Evolutionary conservation across 2,329 filamentous ascomycete species (phyloP).

Genomic region (Paecilomyces formosus): DNA sequence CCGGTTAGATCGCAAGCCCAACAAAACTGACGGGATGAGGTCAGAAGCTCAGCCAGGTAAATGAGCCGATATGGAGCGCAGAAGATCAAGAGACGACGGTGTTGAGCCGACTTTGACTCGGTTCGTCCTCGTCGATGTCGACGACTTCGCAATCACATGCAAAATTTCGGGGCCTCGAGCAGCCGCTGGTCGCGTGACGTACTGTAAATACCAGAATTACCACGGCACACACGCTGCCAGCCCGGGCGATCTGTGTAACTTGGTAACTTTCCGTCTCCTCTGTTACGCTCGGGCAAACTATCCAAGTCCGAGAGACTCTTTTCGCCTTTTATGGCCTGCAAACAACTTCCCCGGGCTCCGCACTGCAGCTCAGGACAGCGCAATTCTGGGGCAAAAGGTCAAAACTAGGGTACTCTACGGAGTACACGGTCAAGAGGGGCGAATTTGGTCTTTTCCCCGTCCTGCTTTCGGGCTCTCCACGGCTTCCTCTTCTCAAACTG

Average conservation of each 20-base stretch:
- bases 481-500: background rate
- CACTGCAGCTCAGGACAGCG: background rate
- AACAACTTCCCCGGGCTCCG: background rate
- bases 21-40: background rate
- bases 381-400: background rate
- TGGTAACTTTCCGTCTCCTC: background rate
- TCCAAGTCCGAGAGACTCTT: background rate
- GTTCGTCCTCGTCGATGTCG: background rate
- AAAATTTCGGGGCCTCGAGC: conserved; percentile 16
- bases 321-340: background rate
- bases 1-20: background rate
- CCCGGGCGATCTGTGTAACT: background rate
- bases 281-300: background rate
- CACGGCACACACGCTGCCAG: background rate
- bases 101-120: background rate
- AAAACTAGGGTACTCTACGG: background rate
- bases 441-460: background rate
- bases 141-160: conserved; percentile 25
- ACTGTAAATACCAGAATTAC: conserved; percentile 22
- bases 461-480: background rate
- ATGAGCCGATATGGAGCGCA: background rate
- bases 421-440: background rate
- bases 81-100: background rate
- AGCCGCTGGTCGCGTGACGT: conserved; percentile 25
- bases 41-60: background rate